Base-by-base conservation (phyloP, 306 rosid genomes). In the Aeschynomene evenia region DNA sequence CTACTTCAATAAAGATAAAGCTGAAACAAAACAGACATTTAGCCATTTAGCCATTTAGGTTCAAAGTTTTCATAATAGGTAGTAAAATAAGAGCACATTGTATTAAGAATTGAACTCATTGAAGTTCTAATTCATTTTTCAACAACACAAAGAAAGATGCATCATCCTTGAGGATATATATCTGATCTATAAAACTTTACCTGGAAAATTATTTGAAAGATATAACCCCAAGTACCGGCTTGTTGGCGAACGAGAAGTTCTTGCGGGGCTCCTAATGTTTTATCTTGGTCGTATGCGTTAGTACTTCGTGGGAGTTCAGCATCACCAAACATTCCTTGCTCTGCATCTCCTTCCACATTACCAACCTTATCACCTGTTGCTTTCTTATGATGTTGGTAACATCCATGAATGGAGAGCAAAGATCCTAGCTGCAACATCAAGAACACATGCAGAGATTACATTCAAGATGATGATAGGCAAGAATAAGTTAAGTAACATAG, bases 161-260 rank as follows among this genome's bases (percentile, higher is more conserved):
- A 53, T 9, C 53, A 39, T 42, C 29, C 53, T 49, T 63, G 54
- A 3, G 63, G 22, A 29, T 33, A n/a, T 60, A 48, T 26, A 43
- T 36, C 4, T 37, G 48, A 67, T 45, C 2, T 31, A 50, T 50
- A 57, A 36, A 43, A 71, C 19, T 23, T 16, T 74, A 91, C 99
- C 90, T 95, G 99, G 68, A 88, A 95, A 63, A 89, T 87, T 71
- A 89, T 89, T 82, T 91, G 99, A 73, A 95, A 91, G 52, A 79
- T 75, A 55, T 95, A 95, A 50, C 97, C n/a, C 82, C 77, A 87
- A 79, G 83, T 56, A 29, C 96, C 95, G 9, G 99, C 97, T 58
- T 80, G 82, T 80, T 68, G 81, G 68, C 83, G 95, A 43, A 58
- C 60, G 62, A 28, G 72, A 70, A 37, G 73, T 66, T 75, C 77